These are phyloP conservation scores for Colletotrichum sp. DNA, from an alignment of 2,329 filamentous ascomycete genomes.

Conservation along the genomic window DNA sequence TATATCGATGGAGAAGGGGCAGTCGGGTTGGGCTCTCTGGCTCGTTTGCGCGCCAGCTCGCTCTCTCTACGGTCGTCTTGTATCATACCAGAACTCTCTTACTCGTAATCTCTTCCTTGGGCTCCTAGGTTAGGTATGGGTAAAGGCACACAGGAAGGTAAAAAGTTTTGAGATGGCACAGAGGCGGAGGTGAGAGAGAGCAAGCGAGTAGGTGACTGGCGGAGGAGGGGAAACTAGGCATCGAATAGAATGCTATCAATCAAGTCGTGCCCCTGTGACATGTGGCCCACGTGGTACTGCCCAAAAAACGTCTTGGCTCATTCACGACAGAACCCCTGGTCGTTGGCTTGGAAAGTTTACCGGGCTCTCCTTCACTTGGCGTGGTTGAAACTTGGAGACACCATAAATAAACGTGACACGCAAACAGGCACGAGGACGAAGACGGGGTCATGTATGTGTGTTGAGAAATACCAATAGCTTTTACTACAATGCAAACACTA, in stretches of 20 bases:
- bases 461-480: slow-evolving; percentile 12
- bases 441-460: not conserved
- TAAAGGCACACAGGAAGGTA: not conserved
- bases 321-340: not conserved
- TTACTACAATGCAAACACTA: slow-evolving; percentile 18
- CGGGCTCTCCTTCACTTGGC: not conserved
- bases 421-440: not conserved
- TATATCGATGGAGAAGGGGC: not conserved
- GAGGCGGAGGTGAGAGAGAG: not conserved
- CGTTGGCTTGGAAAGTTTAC: not conserved
- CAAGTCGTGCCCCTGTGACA: not conserved
- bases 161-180: not conserved
- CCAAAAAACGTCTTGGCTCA: not conserved
- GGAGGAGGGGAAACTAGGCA: not conserved
- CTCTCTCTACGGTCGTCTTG: not conserved
- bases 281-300: not conserved
- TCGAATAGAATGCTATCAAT: not conserved
- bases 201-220: not conserved
- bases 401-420: not conserved
- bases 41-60: not conserved
- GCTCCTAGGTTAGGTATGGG: not conserved
- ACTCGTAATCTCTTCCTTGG: not conserved
- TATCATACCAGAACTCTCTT: not conserved
- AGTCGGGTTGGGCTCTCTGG: not conserved
- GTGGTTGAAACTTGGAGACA: not conserved